Evolutionary conservation across 1,284 basidiomycete genomes (phyloP).

Genomic region (Pseudozyma thailandica): DNA sequence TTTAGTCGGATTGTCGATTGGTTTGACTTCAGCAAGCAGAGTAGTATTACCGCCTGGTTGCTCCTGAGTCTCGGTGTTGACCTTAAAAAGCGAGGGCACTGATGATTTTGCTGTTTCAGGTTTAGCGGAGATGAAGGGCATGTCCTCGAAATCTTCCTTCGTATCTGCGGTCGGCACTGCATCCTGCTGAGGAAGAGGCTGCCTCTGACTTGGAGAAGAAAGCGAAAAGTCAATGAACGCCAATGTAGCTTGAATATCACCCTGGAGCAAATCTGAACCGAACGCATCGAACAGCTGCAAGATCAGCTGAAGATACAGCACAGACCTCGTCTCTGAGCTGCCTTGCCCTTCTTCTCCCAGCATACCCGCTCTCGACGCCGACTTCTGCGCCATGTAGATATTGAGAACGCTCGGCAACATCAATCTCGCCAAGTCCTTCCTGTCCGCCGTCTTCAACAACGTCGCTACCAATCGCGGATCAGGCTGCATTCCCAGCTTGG

Average conservation of each 20-base stretch:
- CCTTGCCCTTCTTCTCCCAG: background rate
- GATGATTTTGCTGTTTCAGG: background rate
- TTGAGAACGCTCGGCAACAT: conserved; percentile 45
- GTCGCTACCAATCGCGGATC: conserved; percentile 43
- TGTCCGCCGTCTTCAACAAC: conserved; percentile 34
- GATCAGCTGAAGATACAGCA: conserved; percentile 60
- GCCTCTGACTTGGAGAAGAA: conserved; percentile 18
- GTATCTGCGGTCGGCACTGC: background rate
- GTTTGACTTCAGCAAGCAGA: background rate
- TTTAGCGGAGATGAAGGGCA: conserved; percentile 42
- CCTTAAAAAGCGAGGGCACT: conserved; percentile 30
- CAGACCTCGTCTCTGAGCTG: conserved; percentile 27
- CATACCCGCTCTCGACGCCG: conserved; percentile 14
- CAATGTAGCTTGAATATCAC: conserved; percentile 51
- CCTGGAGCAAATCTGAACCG: conserved; percentile 53
- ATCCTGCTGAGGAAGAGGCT: background rate
- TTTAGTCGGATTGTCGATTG: background rate
- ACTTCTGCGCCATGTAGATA: conserved; percentile 45
- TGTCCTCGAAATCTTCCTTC: background rate
- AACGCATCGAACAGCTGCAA: conserved; percentile 61
- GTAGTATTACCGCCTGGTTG: background rate
- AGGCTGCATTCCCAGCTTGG: conserved; percentile 40
- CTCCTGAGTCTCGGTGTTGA: conserved; percentile 2
- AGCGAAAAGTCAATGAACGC: conserved; percentile 62
- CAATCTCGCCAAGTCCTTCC: conserved; percentile 40